Evolutionary conservation across 2,329 filamentous ascomycete species (phyloP), one percentile per base, ranked within the genome.

Genomic region (Zarea fungicola): DNA sequence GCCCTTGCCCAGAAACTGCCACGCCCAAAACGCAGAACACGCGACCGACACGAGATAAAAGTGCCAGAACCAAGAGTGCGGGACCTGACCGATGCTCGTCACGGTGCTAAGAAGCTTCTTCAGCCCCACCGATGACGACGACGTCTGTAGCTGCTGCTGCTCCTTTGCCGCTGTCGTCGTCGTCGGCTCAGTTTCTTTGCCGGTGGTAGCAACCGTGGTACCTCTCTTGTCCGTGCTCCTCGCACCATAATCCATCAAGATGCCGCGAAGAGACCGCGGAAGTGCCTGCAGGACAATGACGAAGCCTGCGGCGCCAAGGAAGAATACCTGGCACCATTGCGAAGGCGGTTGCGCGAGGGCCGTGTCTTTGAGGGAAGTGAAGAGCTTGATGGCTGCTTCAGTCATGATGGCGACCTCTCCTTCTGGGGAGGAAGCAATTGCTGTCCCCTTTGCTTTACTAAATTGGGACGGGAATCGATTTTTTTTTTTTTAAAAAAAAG

Each of bases 21-120:
- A 65, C 0, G 75, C 78, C 89, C 91, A 96, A 64, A 91, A 86
- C 5, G 81, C 59, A 1, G 88, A 91, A 51, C 80, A 83, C 2
- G 71, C 62, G 5, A 90, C 69, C 4, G 88, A 92, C 29, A 83
- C 64, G 46, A 87, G 62, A 65, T 99, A 97, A 69, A 96, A 97
- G 58, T 93, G 87, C 36, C 76, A 78, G 66, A 97, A 97, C 83
- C 88, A 97, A 53, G 78, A 78, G 68, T 97, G 93, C 19, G 92
- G 90, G 29, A 96, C 85, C 62, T 80, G 79, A 56, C 69, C 68
- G 43, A 55, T 55, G 35, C 60, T 52, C 19, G 60, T 56, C 26
- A 71, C 35, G 45, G 57, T 57, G 45, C 59, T 57, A 34, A 73
- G 47, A 25, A 67, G 34, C 5, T 50, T 55, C 42, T 62, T 49